Conservation (phyloP, 2,329 filamentous ascomycete genomes). For the Aspergillus fructus region DNA sequence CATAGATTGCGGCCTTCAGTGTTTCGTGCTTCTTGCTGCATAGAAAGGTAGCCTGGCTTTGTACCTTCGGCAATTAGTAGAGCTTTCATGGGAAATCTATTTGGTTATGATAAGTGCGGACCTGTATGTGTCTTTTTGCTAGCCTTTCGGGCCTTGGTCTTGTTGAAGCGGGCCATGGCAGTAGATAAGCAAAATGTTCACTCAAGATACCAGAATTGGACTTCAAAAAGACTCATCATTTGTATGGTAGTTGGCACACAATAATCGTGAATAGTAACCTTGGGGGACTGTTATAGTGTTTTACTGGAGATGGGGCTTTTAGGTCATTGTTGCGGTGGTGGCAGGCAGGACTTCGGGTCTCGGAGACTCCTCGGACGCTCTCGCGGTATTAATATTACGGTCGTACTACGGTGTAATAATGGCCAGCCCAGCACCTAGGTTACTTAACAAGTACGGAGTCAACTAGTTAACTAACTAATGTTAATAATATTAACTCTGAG, state of each 20-base stretch:
- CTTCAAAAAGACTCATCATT: not conserved
- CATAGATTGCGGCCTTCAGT: constrained; percentile 53
- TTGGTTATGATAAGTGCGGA: constrained; percentile 1
- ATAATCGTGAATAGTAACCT: not conserved
- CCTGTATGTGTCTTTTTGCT: constrained; percentile 6
- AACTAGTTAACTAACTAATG: too few relatives aligned
- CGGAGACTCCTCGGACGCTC: too few relatives aligned
- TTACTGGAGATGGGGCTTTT: too few relatives aligned
- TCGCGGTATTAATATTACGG: too few relatives aligned
- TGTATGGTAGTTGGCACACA: not conserved
- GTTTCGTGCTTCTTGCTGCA: constrained; percentile 60
- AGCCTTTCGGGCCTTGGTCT: constrained; percentile 15
- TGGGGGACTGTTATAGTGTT: too few relatives aligned
- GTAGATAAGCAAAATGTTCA: not conserved
- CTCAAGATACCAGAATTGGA: not conserved
- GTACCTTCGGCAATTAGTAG: constrained; percentile 14
- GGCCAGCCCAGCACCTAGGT: too few relatives aligned
- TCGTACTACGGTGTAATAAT: too few relatives aligned
- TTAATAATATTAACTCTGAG: too few relatives aligned
- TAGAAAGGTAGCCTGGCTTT: constrained; percentile 36
- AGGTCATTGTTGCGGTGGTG: too few relatives aligned
- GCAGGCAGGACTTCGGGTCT: too few relatives aligned
- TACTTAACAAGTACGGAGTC: too few relatives aligned
- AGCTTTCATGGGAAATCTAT: not conserved
- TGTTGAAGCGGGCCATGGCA: constrained; percentile 20